phyloP scores from a whole-genome alignment of 148 eudicot genomes.

The Spergularia marina region DNA sequence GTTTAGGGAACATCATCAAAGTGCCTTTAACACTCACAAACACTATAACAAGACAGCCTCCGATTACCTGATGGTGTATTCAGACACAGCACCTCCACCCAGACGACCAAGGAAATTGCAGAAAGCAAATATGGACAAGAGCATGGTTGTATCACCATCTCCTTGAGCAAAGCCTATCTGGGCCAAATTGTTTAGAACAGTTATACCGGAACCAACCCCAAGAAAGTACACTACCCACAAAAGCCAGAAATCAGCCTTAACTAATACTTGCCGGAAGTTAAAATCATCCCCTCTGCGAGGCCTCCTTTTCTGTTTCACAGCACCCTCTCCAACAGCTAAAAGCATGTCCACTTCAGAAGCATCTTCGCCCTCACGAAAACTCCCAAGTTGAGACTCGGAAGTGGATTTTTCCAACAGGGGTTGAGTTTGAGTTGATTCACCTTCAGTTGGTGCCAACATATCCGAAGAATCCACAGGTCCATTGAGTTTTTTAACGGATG shows the following conservation, averaged over 20 bases:
- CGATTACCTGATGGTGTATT: constrained; percentile 68
- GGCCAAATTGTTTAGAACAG: constrained; percentile 86
- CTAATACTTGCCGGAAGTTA: constrained; percentile 60
- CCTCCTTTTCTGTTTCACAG: constrained; percentile 70
- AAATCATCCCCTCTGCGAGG: constrained; percentile 93
- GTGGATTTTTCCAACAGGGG: constrained; percentile 27
- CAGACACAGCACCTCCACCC: constrained; percentile 83
- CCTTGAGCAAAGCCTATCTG: constrained; percentile 70
- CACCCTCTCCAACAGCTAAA: constrained; percentile 81
- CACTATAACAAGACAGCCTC: background rate
- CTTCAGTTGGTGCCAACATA: constrained; percentile 25
- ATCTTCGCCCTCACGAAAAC: constrained; percentile 51
- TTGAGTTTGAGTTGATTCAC: constrained; percentile 26
- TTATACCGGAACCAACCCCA: constrained; percentile 83
- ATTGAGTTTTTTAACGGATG: constrained; percentile 32
- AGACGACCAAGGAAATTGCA: constrained; percentile 83
- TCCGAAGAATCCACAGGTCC: constrained; percentile 41
- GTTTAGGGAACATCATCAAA: background rate
- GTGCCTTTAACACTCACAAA: background rate
- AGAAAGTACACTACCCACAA: constrained; percentile 73
- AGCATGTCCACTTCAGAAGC: constrained; percentile 59
- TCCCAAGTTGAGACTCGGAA: constrained; percentile 30
- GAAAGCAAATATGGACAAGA: constrained; percentile 69
- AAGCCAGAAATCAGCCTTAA: constrained; percentile 97
- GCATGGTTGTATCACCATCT: constrained; percentile 56